phyloP scores from a whole-genome alignment of 2,329 filamentous ascomycete genomes.

The Thermomyces lanuginosus region DNA sequence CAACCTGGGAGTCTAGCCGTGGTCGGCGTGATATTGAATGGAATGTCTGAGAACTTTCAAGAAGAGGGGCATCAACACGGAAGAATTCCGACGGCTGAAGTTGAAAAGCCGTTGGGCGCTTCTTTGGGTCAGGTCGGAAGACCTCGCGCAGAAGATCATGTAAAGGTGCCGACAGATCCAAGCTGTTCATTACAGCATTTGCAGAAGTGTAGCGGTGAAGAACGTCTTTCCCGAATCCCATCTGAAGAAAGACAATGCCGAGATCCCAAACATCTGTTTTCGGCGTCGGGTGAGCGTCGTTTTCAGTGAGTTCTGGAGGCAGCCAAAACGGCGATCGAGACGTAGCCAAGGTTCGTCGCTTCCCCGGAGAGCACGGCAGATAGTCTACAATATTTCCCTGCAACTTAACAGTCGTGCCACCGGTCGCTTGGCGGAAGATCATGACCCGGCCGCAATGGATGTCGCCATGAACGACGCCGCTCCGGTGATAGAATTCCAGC shows the following conservation, averaged over 20 bases:
- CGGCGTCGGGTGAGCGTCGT: conserved; percentile 37
- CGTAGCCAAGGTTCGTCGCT: conserved; percentile 27
- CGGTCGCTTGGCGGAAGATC: conserved; percentile 51
- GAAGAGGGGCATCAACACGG: conserved; percentile 24
- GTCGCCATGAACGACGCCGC: conserved; percentile 67
- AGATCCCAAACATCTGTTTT: conserved; percentile 95
- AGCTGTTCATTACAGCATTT: conserved; percentile 50
- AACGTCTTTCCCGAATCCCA: conserved; percentile 74
- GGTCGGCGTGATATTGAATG: conserved; percentile 32
- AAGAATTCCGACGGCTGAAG: conserved; percentile 39
- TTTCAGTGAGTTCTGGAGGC: conserved; percentile 57
- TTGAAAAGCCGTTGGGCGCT: conserved; percentile 67
- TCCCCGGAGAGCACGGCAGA: conserved; percentile 33
- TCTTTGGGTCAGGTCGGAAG: conserved; percentile 71
- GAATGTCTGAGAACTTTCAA: conserved; percentile 25
- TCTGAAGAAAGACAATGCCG: conserved; percentile 78
- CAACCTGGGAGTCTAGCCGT: conserved; percentile 46
- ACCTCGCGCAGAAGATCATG: conserved; percentile 68
- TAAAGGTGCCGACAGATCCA: conserved; percentile 57
- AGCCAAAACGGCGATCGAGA: conserved; percentile 71
- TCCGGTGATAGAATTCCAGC: conserved; percentile 70
- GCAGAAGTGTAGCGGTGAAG: conserved; percentile 66
- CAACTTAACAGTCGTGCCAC: conserved; percentile 49
- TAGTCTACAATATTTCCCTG: conserved; percentile 33
- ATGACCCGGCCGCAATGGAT: conserved; percentile 69